phyloP scores from a whole-genome alignment of 2,329 filamentous ascomycete species.

The Trichoderma cornu-damae region DNA sequence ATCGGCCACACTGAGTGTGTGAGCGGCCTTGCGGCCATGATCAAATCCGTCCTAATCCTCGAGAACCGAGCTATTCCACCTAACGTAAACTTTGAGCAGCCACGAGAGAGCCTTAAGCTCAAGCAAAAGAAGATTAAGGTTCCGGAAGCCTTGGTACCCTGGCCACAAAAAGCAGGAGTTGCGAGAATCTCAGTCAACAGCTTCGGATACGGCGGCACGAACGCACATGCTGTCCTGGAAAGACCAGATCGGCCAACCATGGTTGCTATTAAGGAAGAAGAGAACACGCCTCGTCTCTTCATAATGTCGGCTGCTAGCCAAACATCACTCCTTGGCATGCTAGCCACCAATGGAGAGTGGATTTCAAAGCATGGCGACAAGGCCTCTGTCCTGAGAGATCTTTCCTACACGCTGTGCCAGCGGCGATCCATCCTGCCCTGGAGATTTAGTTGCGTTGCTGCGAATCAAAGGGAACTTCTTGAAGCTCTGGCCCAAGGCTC shows the following conservation, averaged over 20 bases:
- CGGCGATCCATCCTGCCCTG: not conserved
- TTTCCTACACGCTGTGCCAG: not conserved
- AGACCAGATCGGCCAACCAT: not conserved
- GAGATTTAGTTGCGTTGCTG: not conserved
- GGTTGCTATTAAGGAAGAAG: not conserved
- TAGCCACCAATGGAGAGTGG: not conserved
- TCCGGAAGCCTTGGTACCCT: conserved; percentile 10
- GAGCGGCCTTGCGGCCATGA: conserved; percentile 18
- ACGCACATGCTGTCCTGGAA: conserved; percentile 37
- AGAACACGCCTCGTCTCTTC: not conserved
- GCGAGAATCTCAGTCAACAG: conserved; percentile 35
- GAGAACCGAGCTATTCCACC: conserved; percentile 21
- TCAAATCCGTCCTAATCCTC: conserved; percentile 20
- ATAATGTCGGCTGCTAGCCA: not conserved
- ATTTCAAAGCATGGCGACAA: not conserved
- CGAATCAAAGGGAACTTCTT: not conserved
- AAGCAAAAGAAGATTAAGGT: conserved; percentile 5
- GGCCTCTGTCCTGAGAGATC: not conserved
- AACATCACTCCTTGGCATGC: not conserved
- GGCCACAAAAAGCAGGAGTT: not conserved
- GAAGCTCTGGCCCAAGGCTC: not conserved
- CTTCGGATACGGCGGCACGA: conserved; percentile 44
- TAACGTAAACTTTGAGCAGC: conserved; percentile 16
- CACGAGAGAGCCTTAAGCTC: conserved; percentile 17
- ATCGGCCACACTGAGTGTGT: conserved; percentile 25